Evolutionary conservation across 73 alveolate genomes (phyloP), one percentile per base, ranked within the genome.

Genomic region (Paramecium tetraurelia): DNA sequence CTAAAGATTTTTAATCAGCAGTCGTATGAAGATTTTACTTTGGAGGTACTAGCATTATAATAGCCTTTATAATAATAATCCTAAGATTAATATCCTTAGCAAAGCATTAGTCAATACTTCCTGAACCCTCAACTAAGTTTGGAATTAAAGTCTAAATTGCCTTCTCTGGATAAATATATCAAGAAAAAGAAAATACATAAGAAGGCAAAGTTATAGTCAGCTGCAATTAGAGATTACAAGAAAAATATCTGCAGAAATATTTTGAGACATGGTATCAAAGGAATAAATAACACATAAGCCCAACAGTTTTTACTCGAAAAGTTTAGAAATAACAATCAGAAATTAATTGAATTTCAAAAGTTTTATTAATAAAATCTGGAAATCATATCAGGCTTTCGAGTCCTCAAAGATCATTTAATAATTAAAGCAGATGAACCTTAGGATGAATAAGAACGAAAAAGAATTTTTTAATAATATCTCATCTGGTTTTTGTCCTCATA

Each of bases 221-320:
- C 90, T 40, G 90, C 90, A 80, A 22, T 44, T n/a, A 40, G 90
- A 20, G 90, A 80, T 48, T 80, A 80, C 46, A 80, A 80, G 48
- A 80, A 80, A 80, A 80, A 80, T 44, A 80, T 80, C 6, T 80
- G 90, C 43, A 33, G 90, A 40, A 80, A 80, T 80, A 46, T 80
- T 24, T 35, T 80, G 21, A 80, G 90, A 46, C 75, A 80, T 41
- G 75, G 76, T n/a, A 80, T 80, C 7, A 80, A 80, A 46, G 90
- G 63, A 22, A 41, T 80, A 12, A 22, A 22, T 18, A 80, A 44
- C 18, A 2, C 14, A 22, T 0, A 10, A 12, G 27, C 76, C 8
- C 9, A 44, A 35, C 3, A 3, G 4, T 80, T 44, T 44, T 22
- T 80, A 46, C 7, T 22, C 11, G 57, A 48, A 41, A 38, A 80